A percentile compares a stretch with the other conserved stretches of the same genome.
Conservation (phyloP, 768 basidiomycete species). For the Dictyophora rubrovolvata region DNA sequence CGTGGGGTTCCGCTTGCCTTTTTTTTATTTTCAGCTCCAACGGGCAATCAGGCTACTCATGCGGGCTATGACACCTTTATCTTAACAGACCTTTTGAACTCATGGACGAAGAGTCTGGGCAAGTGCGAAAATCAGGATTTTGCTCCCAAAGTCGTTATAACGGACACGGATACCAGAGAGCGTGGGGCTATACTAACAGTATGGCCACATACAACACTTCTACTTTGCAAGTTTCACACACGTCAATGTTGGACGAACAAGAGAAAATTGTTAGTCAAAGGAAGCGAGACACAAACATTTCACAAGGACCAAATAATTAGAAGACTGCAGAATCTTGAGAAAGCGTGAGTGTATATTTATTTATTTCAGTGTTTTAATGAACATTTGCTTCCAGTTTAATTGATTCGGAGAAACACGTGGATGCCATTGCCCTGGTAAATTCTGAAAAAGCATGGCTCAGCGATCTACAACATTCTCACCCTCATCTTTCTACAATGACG, state of each 20-base stretch:
- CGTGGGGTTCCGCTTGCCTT: constrained; percentile 24
- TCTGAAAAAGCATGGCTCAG: neutral
- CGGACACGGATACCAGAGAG: constrained; percentile 27
- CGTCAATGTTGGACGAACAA: constrained; percentile 29
- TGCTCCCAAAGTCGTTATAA: constrained; percentile 18
- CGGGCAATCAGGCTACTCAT: constrained; percentile 18
- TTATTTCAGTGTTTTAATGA: neutral
- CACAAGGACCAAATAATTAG: constrained; percentile 7
- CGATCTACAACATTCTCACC: neutral
- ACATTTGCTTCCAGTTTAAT: neutral
- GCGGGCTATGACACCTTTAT: constrained; percentile 21
- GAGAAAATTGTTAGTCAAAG: constrained; percentile 4
- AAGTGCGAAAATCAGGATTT: constrained; percentile 11
- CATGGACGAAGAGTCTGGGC: constrained; percentile 18
- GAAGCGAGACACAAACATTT: neutral
- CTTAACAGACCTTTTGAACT: constrained; percentile 16
- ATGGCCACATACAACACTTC: constrained; percentile 20
- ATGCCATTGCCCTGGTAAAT: neutral
- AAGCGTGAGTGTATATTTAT: neutral
- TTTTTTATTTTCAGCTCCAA: constrained; percentile 25
- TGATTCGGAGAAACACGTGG: neutral
- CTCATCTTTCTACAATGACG: neutral
- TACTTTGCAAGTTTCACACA: constrained; percentile 30
- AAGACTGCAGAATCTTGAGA: constrained; percentile 1
- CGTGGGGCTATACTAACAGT: constrained; percentile 23